Conservation (phyloP, 768 basidiomycete species). For the Psilocybe cyanescens region DNA sequence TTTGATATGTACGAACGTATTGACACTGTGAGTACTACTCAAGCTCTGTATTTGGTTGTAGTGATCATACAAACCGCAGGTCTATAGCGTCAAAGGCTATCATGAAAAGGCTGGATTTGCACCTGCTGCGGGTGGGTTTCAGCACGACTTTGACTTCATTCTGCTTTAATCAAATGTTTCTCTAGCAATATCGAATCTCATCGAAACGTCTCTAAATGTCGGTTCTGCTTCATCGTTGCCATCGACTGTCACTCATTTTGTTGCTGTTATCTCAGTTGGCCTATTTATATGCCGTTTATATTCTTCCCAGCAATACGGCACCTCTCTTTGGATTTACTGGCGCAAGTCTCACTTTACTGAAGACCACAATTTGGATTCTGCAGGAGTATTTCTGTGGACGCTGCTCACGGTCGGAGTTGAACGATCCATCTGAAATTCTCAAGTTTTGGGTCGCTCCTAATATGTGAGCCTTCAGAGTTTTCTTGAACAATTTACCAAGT, state of each 20-base stretch:
- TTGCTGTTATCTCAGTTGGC: conserved; percentile 29
- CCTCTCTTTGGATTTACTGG: conserved; percentile 75
- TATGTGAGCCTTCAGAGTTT: conserved; percentile 44
- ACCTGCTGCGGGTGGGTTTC: conserved; percentile 65
- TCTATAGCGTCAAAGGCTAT: conserved; percentile 72
- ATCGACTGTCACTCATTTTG: conserved; percentile 3
- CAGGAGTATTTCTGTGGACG: conserved; percentile 77
- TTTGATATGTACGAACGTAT: conserved; percentile 72
- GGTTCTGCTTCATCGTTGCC: conserved; percentile 1
- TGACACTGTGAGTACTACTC: conserved; percentile 26
- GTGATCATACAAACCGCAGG: conserved; percentile 34
- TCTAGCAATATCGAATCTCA: conserved; percentile 70
- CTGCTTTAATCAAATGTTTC: conserved; percentile 4
- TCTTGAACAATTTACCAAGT: background rate
- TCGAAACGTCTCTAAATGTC: conserved; percentile 73
- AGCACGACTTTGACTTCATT: background rate
- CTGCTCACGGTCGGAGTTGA: conserved; percentile 68
- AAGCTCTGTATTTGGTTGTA: conserved; percentile 7
- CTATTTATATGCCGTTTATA: conserved; percentile 70
- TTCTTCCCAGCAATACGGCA: conserved; percentile 51
- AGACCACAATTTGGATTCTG: conserved; percentile 73
- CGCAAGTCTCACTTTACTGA: conserved; percentile 72
- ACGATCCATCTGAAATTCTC: conserved; percentile 43
- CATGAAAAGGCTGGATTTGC: conserved; percentile 72
- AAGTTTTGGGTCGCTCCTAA: conserved; percentile 74